Evolutionary conservation across 2,329 filamentous ascomycete species (phyloP).

Genomic region (Nothophaeocryptopus gaeumannii): DNA sequence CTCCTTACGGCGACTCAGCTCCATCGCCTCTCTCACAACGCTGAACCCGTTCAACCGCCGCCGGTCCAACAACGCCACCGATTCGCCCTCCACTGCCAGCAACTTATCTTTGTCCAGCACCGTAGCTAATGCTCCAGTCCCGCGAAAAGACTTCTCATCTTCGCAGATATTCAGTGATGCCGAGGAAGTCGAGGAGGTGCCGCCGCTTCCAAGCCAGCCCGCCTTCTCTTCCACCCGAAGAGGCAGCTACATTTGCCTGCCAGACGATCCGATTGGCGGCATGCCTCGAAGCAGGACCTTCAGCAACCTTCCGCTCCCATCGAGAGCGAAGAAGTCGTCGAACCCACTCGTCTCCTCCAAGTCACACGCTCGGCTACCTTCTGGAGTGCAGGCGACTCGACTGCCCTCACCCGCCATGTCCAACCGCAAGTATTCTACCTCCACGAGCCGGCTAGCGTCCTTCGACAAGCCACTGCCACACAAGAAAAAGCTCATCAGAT

Average conservation of each 20-base stretch:
- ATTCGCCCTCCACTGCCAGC: conserved; percentile 23
- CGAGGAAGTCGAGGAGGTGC: conserved; percentile 13
- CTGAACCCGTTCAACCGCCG: conserved; percentile 37
- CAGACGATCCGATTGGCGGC: conserved; percentile 33
- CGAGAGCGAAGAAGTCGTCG: conserved; percentile 22
- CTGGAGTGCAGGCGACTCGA: conserved; percentile 21
- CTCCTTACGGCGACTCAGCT: conserved; percentile 33
- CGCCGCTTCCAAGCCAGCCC: conserved; percentile 8
- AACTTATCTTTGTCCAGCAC: conserved; percentile 28
- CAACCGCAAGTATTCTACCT: conserved; percentile 28
- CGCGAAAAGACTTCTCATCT: conserved; percentile 9
- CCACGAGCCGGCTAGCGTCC: conserved; percentile 20
- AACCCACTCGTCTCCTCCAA: conserved; percentile 25
- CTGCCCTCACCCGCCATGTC: conserved; percentile 26
- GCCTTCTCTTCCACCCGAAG: conserved; percentile 16
- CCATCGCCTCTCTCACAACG: conserved; percentile 33
- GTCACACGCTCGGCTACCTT: conserved; percentile 30
- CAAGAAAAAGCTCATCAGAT: conserved; percentile 27
- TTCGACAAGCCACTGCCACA: conserved; percentile 14
- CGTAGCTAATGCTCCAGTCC: conserved; percentile 15
- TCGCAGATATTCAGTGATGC: conserved; percentile 9
- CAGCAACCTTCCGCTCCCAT: conserved; percentile 36
- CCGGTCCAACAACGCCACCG: conserved; percentile 26
- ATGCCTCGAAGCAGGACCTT: conserved; percentile 37
- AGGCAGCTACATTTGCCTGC: conserved; percentile 35